Base-by-base conservation (phyloP, 1,284 basidiomycete genomes). In the Ustilago bromivora region DNA sequence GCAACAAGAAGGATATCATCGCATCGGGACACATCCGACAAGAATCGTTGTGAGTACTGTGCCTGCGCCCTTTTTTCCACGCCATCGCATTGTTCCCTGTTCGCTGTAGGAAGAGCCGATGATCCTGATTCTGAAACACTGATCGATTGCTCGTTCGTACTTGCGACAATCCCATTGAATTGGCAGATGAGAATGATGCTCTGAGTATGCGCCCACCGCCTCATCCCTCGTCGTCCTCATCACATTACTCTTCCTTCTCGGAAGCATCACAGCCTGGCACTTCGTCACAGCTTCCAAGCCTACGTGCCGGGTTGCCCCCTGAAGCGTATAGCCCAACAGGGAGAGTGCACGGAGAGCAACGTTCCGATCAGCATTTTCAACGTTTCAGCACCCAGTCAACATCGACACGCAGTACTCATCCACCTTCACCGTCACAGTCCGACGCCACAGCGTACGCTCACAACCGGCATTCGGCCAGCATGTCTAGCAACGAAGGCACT, bases 191-290 rank as follows among this genome's bases (percentile, higher is more conserved):
- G 8, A 23, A 4, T 10, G 46, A 55, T 28, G 36, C 35, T 46
- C 31, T 46, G 38, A 66, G 57, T 31, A 71, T 62, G 69, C 69
- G 63, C 9, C 63, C 64, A 13, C 69, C 60, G 5, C 57, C 51
- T 15, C 69, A 56, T 19, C 43, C 61, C 1, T 53, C 67, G 4
- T 17, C 55, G 43, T 49, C 61, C 4, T 9, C 35, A 6, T 46
- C 61, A 32, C 55, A 23, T 32, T 40, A 47, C 23, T 15, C 32
- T 13, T 49, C 56, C 49, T 55, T 23, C 7, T 36, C 51, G 35
- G 57, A 63, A 41, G 28, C 43, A 35, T 51, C 52, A 2, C 46
- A 41, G 23, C 32, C 61, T n/a, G 28, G 13, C 31, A 28, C 40
- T 13, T 36, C 51, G 12, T 41, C 61, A 4, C 57, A 54, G 51